Base-by-base conservation (phyloP, 805 yeast species). In the Saccharomycodes ludwigii region DNA sequence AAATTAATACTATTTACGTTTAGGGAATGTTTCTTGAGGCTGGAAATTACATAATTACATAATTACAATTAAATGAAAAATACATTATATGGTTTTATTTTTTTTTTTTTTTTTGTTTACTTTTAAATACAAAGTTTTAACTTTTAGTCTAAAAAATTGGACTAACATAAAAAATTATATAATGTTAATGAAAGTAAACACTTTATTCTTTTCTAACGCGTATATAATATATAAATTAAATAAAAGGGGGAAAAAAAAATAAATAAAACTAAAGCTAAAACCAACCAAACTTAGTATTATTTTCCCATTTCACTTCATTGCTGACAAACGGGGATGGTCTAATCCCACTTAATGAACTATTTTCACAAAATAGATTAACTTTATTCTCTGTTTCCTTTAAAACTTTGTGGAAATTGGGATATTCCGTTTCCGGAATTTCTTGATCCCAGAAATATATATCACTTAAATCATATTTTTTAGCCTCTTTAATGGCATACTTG, bases 271-370 rank as follows among this genome's bases (percentile, higher is more conserved):
- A n/a, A 20, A n/a, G 19, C 33, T 35, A 66, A 40, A 65, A 66
- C 73, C 73, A 66, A 28, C 66, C 61, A 48, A 63, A 66, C 40
- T 64, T 64, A n/a, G 66, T 59, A 32, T 63, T 63, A 35, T 54
- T 46, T 17, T 48, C 62, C 71, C 71, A 66, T 2, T 44, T 29
- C 19, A 50, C 40, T n/a, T 41, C 32, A 1, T 42, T 45, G 2
- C 40, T 37, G 1, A 43, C 43, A 27, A 39, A 42, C 5, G 43
- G 51, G 5, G 35, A 32, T 18, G 55, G 47, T 38, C 61, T 56
- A 30, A 64, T 50, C 1, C 70, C 69, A 38, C 68, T 53, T 18
- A 58, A 24, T 0, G 66, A 59, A 10, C 53, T 41, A 37, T 59
- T 58, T 29, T 42, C 40, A 15, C 30, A 41, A 19, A 35, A 42